phyloP scores from a whole-genome alignment of 225 moss, liverwort and hornwort genomes.

The Pleurozium schreberi region DNA sequence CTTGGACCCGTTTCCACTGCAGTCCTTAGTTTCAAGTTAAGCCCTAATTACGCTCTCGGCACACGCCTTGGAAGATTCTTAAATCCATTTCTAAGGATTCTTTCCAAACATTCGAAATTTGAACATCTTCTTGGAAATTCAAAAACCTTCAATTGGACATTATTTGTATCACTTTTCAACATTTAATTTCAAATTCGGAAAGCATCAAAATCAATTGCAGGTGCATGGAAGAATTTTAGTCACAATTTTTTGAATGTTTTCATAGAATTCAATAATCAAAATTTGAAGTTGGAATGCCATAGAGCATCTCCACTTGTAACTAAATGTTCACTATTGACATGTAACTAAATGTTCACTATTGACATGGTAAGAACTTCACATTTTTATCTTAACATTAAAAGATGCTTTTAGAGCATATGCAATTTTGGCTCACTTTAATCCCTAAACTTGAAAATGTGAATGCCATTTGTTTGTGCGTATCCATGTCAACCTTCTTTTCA shows the following conservation, averaged over 20 bases:
- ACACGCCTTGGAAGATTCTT: too few species aligned
- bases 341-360: neutral
- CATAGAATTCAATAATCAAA: too few species aligned
- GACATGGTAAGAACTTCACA: neutral
- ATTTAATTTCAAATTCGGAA: neutral
- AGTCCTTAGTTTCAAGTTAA: neutral
- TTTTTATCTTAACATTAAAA: accelerated
- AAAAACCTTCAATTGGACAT: too few species aligned
- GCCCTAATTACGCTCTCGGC: too few species aligned
- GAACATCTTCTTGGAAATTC: too few species aligned
- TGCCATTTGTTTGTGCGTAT: neutral
- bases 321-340: neutral
- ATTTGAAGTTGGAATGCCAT: neutral
- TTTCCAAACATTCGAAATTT: too few species aligned
- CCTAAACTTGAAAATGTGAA: accelerated
- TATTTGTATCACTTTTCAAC: too few species aligned
- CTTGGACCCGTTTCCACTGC: neutral
- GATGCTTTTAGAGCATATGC: neutral
- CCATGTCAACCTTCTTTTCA: neutral
- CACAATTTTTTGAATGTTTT: too few species aligned
- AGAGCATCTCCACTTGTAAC: too few species aligned
- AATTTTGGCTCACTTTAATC: neutral
- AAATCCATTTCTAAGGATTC: too few species aligned
- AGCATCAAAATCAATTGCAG: neutral
- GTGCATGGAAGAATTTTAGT: neutral